Percentiles rank a stretch among this genome's conserved stretches.
Evolutionary conservation across 768 basidiomycete species (phyloP).

Genomic region (Boletellus emodensis): DNA sequence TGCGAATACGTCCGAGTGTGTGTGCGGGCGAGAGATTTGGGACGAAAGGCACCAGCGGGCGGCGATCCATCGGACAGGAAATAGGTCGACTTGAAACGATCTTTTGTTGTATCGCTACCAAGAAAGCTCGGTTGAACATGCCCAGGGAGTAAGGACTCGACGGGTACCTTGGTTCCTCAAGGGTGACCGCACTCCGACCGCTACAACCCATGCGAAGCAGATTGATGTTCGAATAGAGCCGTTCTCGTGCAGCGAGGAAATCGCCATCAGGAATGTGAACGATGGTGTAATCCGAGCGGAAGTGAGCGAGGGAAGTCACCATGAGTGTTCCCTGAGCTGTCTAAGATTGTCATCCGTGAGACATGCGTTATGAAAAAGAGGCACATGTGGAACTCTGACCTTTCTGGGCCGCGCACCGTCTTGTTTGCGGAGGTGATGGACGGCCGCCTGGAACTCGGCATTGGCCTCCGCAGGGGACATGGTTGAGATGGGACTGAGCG

Average conservation of each 20-base stretch:
- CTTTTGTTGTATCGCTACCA: slow-evolving; percentile 70
- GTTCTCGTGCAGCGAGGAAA: slow-evolving; percentile 58
- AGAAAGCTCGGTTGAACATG: slow-evolving; percentile 9
- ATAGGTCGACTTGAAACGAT: slow-evolving; percentile 72
- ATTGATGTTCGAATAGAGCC: slow-evolving; percentile 78
- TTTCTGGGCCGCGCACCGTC: slow-evolving; percentile 74
- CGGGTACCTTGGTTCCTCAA: slow-evolving; percentile 64
- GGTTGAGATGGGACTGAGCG: slow-evolving; percentile 43
- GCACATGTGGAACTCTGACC: slow-evolving; percentile 30
- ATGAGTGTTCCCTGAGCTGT: slow-evolving; percentile 68
- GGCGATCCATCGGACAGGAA: slow-evolving; percentile 44
- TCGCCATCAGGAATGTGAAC: slow-evolving; percentile 69
- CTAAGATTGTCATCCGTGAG: slow-evolving; percentile 28
- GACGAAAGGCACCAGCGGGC: slow-evolving; percentile 19
- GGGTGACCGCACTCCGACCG: slow-evolving; percentile 71
- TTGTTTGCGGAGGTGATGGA: slow-evolving; percentile 54
- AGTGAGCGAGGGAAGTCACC: slow-evolving; percentile 82
- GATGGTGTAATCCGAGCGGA: slow-evolving; percentile 84
- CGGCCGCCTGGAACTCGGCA: slow-evolving; percentile 55
- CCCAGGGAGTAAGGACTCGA: slow-evolving; percentile 1
- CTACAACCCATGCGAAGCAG: slow-evolving; percentile 81
- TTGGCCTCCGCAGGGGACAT: slow-evolving; percentile 44
- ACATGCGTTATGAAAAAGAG: not conserved
- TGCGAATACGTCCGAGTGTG: slow-evolving; percentile 31
- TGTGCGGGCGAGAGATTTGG: slow-evolving; percentile 29